Evolutionary conservation across 140 eudicot genomes (phyloP).

Genomic region (Stevia rebaudiana): DNA sequence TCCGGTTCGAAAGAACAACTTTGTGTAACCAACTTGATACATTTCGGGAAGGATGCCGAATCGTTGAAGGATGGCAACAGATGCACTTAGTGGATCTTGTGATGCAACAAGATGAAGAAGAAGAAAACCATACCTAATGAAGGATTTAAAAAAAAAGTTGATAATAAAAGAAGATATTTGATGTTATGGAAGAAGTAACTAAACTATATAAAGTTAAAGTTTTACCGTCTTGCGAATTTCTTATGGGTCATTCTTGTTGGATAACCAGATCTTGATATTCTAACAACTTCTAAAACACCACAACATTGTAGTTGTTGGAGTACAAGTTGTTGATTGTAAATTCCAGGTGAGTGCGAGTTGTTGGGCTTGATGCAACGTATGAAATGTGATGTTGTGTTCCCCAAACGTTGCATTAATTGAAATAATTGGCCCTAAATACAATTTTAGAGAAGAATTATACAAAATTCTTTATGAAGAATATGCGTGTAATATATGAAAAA

Average conservation of each 20-base stretch:
- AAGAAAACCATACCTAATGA: conserved; percentile 46
- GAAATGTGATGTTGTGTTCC: conserved; percentile 70
- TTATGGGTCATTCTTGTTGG: conserved; percentile 86
- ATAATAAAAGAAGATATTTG: background rate
- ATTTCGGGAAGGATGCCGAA: conserved; percentile 67
- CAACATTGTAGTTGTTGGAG: conserved; percentile 78
- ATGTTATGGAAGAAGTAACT: background rate
- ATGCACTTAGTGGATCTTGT: conserved; percentile 69
- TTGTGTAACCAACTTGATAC: conserved; percentile 95
- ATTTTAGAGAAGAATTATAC: background rate
- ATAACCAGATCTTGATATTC: conserved; percentile 83
- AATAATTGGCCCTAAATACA: conserved; percentile 60
- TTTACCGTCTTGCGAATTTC: conserved; percentile 70
- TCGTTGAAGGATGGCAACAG: conserved; percentile 69
- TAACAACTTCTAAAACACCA: conserved; percentile 85
- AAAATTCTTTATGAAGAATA: background rate
- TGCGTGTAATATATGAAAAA: background rate
- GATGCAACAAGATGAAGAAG: conserved; percentile 54
- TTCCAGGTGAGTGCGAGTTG: conserved; percentile 65
- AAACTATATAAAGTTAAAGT: background rate
- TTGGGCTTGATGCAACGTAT: conserved; percentile 94
- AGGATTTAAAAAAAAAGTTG: background rate
- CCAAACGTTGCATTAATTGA: conserved; percentile 73
- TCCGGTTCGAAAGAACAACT: conserved; percentile 75
- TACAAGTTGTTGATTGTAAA: conserved; percentile 59